These are phyloP conservation scores for Penicillium egyptiacum DNA, from an alignment of 495 filamentous ascomycete genomes.

Conservation along the genomic window DNA sequence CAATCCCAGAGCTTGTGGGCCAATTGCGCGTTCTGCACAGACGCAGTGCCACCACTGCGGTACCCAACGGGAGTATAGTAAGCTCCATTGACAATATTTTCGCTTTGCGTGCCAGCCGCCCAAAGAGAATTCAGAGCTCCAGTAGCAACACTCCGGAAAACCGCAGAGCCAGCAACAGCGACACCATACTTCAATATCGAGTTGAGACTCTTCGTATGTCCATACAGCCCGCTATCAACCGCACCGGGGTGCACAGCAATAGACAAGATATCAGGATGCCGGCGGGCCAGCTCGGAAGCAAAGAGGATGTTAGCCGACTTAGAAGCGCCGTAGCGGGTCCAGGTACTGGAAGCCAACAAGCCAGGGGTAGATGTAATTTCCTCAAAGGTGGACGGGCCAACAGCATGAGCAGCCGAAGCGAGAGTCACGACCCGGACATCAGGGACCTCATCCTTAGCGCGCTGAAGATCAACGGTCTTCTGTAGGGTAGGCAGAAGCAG, in stretches of 20 bases:
- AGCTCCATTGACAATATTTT: constrained; percentile 47
- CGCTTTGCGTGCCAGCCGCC: constrained; percentile 43
- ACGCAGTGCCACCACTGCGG: constrained; percentile 33
- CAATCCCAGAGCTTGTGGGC: constrained; percentile 60
- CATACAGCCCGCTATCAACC: constrained; percentile 56
- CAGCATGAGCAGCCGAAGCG: constrained; percentile 45
- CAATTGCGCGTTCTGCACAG: constrained; percentile 48
- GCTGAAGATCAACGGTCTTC: constrained; percentile 40
- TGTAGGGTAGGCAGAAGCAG: constrained; percentile 58
- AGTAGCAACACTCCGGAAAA: constrained; percentile 36
- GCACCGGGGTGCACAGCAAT: constrained; percentile 67
- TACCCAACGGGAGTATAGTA: constrained; percentile 60
- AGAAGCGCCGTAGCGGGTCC: constrained; percentile 58
- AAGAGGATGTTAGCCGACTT: constrained; percentile 75
- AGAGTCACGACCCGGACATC: constrained; percentile 31
- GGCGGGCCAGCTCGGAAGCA: constrained; percentile 55
- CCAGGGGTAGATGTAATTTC: constrained; percentile 44
- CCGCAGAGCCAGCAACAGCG: constrained; percentile 17
- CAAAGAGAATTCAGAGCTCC: constrained; percentile 63
- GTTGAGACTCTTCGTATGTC: constrained; percentile 28
- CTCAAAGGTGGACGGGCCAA: constrained; percentile 52
- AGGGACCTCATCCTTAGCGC: constrained; percentile 22
- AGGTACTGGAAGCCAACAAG: constrained; percentile 35
- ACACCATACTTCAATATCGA: constrained; percentile 29
- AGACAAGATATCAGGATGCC: constrained; percentile 55